These are phyloP conservation scores for Fibroporia radiculosa DNA, from an alignment of 768 basidiomycete species.

Conservation along the genomic window DNA sequence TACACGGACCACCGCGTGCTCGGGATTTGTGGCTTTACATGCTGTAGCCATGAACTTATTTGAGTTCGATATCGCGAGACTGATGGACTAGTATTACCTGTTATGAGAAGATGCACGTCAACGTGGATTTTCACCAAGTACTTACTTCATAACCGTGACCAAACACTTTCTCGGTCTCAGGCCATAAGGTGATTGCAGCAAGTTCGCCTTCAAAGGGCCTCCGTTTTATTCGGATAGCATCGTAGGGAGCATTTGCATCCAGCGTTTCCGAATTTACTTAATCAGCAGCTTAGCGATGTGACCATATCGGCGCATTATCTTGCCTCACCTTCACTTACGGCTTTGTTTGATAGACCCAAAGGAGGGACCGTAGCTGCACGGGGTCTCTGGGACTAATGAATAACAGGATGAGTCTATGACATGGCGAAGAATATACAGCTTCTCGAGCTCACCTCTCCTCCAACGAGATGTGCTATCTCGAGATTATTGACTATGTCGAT, in stretches of 20 bases:
- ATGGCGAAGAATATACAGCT: not conserved
- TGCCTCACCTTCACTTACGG: constrained; percentile 54
- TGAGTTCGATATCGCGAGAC: constrained; percentile 67
- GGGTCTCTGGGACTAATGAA: constrained; percentile 34
- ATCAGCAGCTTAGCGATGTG: not conserved
- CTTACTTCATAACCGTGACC: constrained; percentile 94
- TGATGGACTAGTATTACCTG: constrained; percentile 56
- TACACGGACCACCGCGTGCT: constrained; percentile 85
- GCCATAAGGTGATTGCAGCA: constrained; percentile 86
- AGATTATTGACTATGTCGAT: constrained; percentile 52
- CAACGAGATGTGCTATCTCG: constrained; percentile 37
- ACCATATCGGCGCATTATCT: not conserved
- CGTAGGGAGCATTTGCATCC: not conserved
- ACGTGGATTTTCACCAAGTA: not conserved
- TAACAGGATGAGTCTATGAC: not conserved
- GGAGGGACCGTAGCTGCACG: constrained; percentile 87
- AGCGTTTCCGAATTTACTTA: not conserved
- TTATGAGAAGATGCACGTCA: not conserved
- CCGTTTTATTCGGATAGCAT: constrained; percentile 14
- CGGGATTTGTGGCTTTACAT: constrained; percentile 80
- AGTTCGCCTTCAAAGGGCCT: constrained; percentile 87
- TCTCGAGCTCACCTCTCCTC: constrained; percentile 38
- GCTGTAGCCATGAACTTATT: constrained; percentile 75
- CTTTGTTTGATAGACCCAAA: constrained; percentile 91
- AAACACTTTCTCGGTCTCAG: constrained; percentile 93